Evolutionary conservation across 2,329 filamentous ascomycete species (phyloP), one percentile per base, ranked within the genome.

Genomic region (Xylariales sp.): DNA sequence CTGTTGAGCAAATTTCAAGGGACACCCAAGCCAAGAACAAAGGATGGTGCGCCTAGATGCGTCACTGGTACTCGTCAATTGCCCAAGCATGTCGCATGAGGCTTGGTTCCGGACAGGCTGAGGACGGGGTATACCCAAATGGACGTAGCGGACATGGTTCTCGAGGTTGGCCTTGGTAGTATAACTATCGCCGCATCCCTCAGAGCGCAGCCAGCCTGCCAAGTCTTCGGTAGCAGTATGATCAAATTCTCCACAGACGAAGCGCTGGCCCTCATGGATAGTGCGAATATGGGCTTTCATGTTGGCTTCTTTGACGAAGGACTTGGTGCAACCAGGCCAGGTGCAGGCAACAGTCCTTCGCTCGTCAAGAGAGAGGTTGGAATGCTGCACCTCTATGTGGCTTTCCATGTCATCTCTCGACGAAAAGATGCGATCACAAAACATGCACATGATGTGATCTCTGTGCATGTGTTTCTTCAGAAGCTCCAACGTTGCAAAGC

Each of bases 261-360:
- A 96, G 8, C 81, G 80, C 50, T 81, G 69, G 14, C 87, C 84
- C 50, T 88, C 76, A 57, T 96, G 91, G 0, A 84, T 82, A 9
- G 78, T 82, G 43, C 84, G 82, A 41, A 91, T 71, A 57, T 97
- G 91, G 0, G 82, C 78, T 12, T 83, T 86, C 38, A 95, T 72
- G 53, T 95, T 96, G n/a, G 84, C 84, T 46, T 78, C 80, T 57
- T 85, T 86, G 14, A 87, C 90, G 62, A 96, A 96, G 40, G 72
- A 78, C 56, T 86, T 87, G 42, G 68, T 71, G 60, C 90, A 96
- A 16, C 76, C 82, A 0, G 72, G 64, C 55, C 82, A 73, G 1
- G 79, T 74, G 58, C 91, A 95, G 1, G 66, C 60, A 38, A 84
- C 78, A 1, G 72, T 78, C 60, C 80, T 85, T 44, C 82, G 73